phyloP scores from a whole-genome alignment of 192 early-diverging fungal genomes.

The Gonapodya sp. region DNA sequence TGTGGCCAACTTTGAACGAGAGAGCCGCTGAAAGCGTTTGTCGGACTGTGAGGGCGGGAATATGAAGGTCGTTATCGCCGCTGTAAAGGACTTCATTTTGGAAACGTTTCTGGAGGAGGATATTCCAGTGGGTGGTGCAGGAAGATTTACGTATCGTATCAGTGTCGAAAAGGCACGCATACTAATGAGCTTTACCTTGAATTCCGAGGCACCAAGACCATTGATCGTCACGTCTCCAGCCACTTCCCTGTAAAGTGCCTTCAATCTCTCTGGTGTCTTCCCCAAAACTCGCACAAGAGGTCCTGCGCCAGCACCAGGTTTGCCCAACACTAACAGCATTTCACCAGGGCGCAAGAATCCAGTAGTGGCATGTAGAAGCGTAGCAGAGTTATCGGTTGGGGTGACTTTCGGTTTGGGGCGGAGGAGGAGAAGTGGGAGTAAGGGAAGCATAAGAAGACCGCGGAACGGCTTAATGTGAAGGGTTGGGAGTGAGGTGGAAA shows the following conservation, averaged over 20 bases:
- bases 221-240: conserved; percentile 54
- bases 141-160: no score
- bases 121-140: neutral
- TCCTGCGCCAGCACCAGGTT: conserved; percentile 61
- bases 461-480: neutral
- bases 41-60: conserved; percentile 60
- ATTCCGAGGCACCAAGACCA: conserved; percentile 47
- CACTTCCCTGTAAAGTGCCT: conserved; percentile 36
- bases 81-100: conserved; percentile 58
- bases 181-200: conserved; percentile 20
- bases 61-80: conserved; percentile 56
- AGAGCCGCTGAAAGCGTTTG: conserved; percentile 57
- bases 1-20: conserved; percentile 46
- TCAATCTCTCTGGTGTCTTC: conserved; percentile 25
- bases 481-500: neutral
- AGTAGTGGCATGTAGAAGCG: conserved; percentile 41
- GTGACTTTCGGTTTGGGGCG: neutral
- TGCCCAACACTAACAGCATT: conserved; percentile 56
- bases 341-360: conserved; percentile 69
- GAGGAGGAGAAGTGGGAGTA: neutral
- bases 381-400: neutral
- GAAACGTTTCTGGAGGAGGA: neutral
- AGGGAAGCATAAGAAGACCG: neutral
- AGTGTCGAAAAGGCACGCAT: neutral
- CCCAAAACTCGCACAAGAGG: conserved; percentile 53